Evolutionary conservation across 1,284 basidiomycete genomes (phyloP), one percentile per base, ranked within the genome.

Genomic region (Cryptococcus neoformans): DNA sequence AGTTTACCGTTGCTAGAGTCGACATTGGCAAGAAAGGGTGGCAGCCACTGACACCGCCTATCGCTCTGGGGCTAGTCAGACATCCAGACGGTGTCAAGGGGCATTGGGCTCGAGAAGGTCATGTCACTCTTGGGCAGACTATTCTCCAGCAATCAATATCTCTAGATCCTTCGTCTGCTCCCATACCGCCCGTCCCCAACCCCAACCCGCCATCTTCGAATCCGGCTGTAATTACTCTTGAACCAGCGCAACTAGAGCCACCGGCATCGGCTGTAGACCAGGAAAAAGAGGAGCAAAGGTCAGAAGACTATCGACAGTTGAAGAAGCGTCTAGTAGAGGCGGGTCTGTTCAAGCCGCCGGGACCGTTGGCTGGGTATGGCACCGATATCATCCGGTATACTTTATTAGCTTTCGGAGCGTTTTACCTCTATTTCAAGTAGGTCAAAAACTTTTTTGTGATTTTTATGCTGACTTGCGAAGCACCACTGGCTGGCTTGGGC

Each of bases 31-130:
- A 50, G 14, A 44, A 46, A 41, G 79, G 83, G 5, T 98, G 92
- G 90, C 76, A 78, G 40, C 89, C 94, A 14, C 82, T 98, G 44
- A 82, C 92, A 0, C 95, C 96, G 34, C 96, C 95, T 2, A 83
- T 97, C 62, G 86, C 88, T 79, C 83, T 87, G 0, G 95, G 94
- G 28, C 88, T 92, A 84, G 82, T 88, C 21, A 79, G 81, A 42
- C 83, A 81, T 53, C 63, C 59, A 3, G 67, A 73, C 51, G 73
- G 72, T 6, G 49, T 66, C 35, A 67, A 68, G 56, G 67, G 72
- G 16, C 63, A 74, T 62, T 79, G 76, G 77, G 50, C 51, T 17
- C 59, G 65, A 35, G 76, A 78, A 60, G 76, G 76, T 4, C 48
- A 54, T 0, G 63, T 77, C 11, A 59, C 59, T 5, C 58, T 75